Base-by-base conservation (phyloP, 2,329 filamentous ascomycete species). In the Epichloe bromicola region DNA sequence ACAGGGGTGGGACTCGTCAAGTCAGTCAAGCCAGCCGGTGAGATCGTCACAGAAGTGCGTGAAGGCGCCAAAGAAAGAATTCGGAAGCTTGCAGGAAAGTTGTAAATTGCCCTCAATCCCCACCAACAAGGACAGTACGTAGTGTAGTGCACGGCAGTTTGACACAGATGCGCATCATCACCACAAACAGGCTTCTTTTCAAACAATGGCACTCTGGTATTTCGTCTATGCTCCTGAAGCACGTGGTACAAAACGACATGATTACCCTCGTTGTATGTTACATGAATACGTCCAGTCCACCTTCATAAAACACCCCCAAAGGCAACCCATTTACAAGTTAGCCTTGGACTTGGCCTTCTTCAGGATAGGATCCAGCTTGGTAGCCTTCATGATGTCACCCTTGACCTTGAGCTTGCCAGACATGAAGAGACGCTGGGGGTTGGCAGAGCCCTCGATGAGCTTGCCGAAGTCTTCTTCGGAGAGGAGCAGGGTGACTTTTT, bases 301-400 rank as follows among this genome's bases (percentile, higher is more conserved):
- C 14, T 49, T 8, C 26, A n/a, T n/a, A 40, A 40, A 19, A 40
- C 15, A 17, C 3, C 38, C 38, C n/a, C 5, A 3, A 17, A 5
- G 30, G 30, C 30, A 30, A 30, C 2, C n/a, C 6, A 46, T 62
- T 74, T 82, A 90, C 72, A 95, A 73, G 79, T 95, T 95, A 60
- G 87, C 79, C 77, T 88, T 86, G 62, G 73, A 76, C 74, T 88
- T 85, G 38, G 87, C 86, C 77, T 89, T 93, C 78, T 88, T 89
- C 58, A 95, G 73, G 62, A 97, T 85, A 40, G 88, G 86, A 71
- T 96, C 89, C 71, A 96, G 81, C 82, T 94, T 95, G 54, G 90
- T 96, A 38, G 93, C 86, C 80, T 96, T 96, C 91, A 97, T 97
- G 55, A 97, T 82, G 68, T 97, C 89, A 56, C 93, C 93, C 81